A percentile compares a stretch with the other conserved stretches of the same genome.
Conservation (phyloP, 805 yeast genomes). For the Yamadazyma endophytica region DNA sequence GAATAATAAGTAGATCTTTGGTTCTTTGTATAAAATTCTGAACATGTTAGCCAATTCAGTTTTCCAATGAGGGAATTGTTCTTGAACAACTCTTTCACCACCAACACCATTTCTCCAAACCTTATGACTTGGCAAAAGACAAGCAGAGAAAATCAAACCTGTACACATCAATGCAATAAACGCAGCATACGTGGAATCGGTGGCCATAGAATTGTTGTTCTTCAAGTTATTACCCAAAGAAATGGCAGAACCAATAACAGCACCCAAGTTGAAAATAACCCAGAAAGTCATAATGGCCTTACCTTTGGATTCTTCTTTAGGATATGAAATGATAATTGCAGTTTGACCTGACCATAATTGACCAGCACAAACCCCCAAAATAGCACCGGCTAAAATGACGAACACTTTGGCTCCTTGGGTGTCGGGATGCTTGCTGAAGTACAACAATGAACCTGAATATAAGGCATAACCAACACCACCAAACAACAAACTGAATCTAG, state of each 20-base stretch:
- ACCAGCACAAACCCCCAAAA: slow-evolving; percentile 53
- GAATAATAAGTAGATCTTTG: slow-evolving; percentile 46
- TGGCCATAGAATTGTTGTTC: slow-evolving; percentile 30
- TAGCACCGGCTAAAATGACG: slow-evolving; percentile 54
- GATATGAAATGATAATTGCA: slow-evolving; percentile 53
- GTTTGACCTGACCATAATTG: slow-evolving; percentile 60
- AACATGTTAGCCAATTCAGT: slow-evolving; percentile 30
- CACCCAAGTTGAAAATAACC: slow-evolving; percentile 60
- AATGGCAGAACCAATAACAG: slow-evolving; percentile 54
- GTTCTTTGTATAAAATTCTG: slow-evolving; percentile 13
- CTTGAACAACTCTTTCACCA: slow-evolving; percentile 44
- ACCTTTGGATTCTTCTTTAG: slow-evolving; percentile 51
- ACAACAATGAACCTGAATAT: slow-evolving; percentile 49
- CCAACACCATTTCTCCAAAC: slow-evolving; percentile 53
- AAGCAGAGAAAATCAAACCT: slow-evolving; percentile 43
- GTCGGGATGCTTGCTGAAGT: slow-evolving; percentile 38
- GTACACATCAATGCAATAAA: slow-evolving; percentile 48
- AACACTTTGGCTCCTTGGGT: slow-evolving; percentile 52
- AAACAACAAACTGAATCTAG: slow-evolving; percentile 38
- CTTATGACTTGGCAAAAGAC: slow-evolving; percentile 45
- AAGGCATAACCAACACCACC: slow-evolving; percentile 56
- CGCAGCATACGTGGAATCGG: slow-evolving; percentile 51
- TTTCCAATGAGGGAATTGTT: slow-evolving; percentile 43
- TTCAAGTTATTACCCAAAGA: slow-evolving; percentile 53
- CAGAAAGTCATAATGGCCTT: slow-evolving; percentile 52